phyloP scores from a whole-genome alignment of 2,329 filamentous ascomycete genomes.

The Microdochium nivale region DNA sequence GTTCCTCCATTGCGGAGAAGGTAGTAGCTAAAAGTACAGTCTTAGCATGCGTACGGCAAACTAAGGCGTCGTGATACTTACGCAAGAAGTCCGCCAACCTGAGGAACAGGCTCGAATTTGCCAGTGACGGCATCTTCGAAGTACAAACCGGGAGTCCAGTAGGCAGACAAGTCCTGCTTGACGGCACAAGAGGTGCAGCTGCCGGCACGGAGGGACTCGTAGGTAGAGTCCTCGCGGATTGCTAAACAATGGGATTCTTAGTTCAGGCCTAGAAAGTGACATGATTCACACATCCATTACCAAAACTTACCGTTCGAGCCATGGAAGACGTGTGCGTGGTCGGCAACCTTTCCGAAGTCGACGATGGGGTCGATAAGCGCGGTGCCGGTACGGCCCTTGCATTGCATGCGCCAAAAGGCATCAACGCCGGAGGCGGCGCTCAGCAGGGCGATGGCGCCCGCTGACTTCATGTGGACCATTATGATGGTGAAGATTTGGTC shows the following conservation, averaged over 20 bases:
- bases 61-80: conserved; percentile 39
- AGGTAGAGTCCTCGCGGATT: conserved; percentile 51
- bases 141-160: conserved; percentile 76
- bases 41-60: not conserved
- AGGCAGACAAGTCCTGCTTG: conserved; percentile 74
- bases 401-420: conserved; percentile 89
- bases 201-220: conserved; percentile 46
- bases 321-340: conserved; percentile 67
- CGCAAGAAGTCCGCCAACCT: conserved; percentile 79
- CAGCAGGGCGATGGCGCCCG: conserved; percentile 18
- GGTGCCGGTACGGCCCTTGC: conserved; percentile 59
- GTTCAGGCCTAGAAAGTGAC: not conserved
- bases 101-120: conserved; percentile 57
- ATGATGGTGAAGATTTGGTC: not conserved
- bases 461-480: conserved; percentile 4
- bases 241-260: conserved; percentile 31
- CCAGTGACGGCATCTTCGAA: conserved; percentile 61
- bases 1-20: conserved; percentile 51
- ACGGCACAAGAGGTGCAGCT: conserved; percentile 77
- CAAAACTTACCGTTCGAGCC: conserved; percentile 64
- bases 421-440: conserved; percentile 29
- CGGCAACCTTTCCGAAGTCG: conserved; percentile 45
- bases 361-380: conserved; percentile 74
- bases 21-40: conserved; percentile 73
- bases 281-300: too few species aligned